phyloP scores from a whole-genome alignment of 257 asterid genomes.

The Plantago elongata region DNA sequence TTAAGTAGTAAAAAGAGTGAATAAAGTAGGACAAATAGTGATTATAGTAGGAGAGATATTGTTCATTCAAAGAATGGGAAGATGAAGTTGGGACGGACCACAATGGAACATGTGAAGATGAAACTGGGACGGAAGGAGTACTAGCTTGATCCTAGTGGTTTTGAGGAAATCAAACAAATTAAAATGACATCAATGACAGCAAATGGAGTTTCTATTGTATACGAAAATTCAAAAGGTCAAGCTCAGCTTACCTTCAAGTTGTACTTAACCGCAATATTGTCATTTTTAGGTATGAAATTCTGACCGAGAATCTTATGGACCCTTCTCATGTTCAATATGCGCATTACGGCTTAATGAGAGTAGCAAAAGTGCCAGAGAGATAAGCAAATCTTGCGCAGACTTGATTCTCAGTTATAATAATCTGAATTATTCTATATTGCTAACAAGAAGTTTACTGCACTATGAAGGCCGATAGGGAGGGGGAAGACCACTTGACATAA shows the following conservation, averaged over 20 bases:
- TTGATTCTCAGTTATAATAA: not conserved
- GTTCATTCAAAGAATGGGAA: too few species aligned
- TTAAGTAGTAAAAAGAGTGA: too few species aligned
- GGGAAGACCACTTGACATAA: slow-evolving; percentile 72
- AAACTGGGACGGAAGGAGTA: too few species aligned
- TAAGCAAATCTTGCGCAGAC: slow-evolving; percentile 40
- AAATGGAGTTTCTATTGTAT: not conserved
- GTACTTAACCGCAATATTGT: slow-evolving; percentile 9
- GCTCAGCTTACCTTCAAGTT: slow-evolving; percentile 2
- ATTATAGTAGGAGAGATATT: too few species aligned
- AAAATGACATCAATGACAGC: not conserved
- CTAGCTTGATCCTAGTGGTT: not conserved
- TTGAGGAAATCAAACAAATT: not conserved
- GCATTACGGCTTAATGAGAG: slow-evolving; percentile 72
- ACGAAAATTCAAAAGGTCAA: not conserved
- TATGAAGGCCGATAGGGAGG: slow-evolving; percentile 83
- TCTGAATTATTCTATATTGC: slow-evolving; percentile 18
- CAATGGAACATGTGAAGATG: too few species aligned
- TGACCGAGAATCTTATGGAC: slow-evolving; percentile 93
- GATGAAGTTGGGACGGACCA: too few species aligned
- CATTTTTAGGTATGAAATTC: slow-evolving; percentile 66
- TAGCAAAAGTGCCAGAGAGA: slow-evolving; percentile 57
- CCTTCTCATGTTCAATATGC: slow-evolving; percentile 96
- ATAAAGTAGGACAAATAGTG: too few species aligned
- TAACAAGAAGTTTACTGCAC: slow-evolving; percentile 46